Base-by-base conservation (phyloP, 495 filamentous ascomycete species). In the Aspergillus cavernicola region DNA sequence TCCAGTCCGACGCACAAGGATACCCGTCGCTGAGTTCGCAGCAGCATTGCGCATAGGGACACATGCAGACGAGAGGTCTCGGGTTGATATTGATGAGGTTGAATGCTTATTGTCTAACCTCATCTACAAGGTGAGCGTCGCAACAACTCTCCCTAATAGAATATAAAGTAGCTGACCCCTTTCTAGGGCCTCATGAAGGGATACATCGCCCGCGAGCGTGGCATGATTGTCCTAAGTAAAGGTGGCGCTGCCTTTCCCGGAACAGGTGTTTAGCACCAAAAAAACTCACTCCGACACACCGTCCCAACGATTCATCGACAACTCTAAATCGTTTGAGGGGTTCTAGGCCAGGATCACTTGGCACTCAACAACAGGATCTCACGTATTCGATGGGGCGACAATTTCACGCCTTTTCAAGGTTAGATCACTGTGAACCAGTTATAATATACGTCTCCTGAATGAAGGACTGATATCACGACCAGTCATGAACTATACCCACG, bases 81-180 rank as follows among this genome's bases (percentile, higher is more conserved):
- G 76, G 10, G 74, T 93, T 32, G 92, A 97, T 57, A 79, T 77
- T 18, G 93, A 98, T 67, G 93, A 97, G 70, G 92, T 98, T 18
- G 93, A 98, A 71, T 97, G 95, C 69, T 64, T 97, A 54, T 58
- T 98, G 57, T 88, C 95, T 6, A 96, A 96, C 61, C 84, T 95
- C 76, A 95, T 97, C 32, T 97, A 97, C 73, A 98, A 96, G 81
- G 90, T 93, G 65, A 60, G 83, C 58, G n/a, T 13, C 9, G 1
- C 7, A 19, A 20, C 18, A 20, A 23, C 22, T 41, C 13, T 24
- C 2, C 6, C 2, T 23, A 4, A 6, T 9, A 15, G n/a, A 40
- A n/a, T 13, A 0, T 2, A 10, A 31, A 23, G n/a, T 39, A 20
- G 36, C 41, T 48, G 18, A 42, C 40, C n/a, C 10, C 6, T 22